Percentiles rank a stretch among this genome's conserved stretches.
Conservation (phyloP, 2,329 filamentous ascomycete genomes). For the Aspergillus tubingensis region DNA sequence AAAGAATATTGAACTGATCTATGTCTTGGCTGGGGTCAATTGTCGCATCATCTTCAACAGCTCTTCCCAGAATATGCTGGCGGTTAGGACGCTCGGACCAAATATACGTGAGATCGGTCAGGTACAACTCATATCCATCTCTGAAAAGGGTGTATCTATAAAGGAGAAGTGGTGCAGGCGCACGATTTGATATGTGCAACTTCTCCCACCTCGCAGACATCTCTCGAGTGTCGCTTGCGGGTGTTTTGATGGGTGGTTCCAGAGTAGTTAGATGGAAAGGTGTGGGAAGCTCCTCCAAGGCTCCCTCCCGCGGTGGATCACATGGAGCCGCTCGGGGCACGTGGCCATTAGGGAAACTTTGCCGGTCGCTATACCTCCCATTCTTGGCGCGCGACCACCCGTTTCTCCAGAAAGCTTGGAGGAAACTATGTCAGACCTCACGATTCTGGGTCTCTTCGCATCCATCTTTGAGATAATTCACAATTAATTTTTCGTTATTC, state of each 20-base stretch:
- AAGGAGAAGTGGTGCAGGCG: constrained; percentile 39
- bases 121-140: constrained; percentile 52
- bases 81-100: constrained; percentile 57
- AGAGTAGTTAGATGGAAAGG: constrained; percentile 1
- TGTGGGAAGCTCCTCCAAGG: constrained; percentile 11
- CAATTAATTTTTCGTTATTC: not conserved
- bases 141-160: constrained; percentile 38
- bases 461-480: not conserved
- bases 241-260: not conserved
- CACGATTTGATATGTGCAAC: constrained; percentile 30
- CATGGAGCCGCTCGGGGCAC: constrained; percentile 21
- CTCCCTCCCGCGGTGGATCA: constrained; percentile 9
- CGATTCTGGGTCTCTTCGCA: not conserved
- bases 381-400: constrained; percentile 13
- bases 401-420: constrained; percentile 12
- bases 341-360: constrained; percentile 22
- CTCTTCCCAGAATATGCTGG: constrained; percentile 51
- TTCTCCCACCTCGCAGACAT: constrained; percentile 43
- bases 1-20: constrained; percentile 57
- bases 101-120: constrained; percentile 61
- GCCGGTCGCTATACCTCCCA: constrained; percentile 29
- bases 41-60: constrained; percentile 52
- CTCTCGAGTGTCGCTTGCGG: not conserved
- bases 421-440: not conserved
- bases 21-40: constrained; percentile 62